phyloP scores from a whole-genome alignment of 2,329 filamentous ascomycete species.

The Cordyceps tenuipes region DNA sequence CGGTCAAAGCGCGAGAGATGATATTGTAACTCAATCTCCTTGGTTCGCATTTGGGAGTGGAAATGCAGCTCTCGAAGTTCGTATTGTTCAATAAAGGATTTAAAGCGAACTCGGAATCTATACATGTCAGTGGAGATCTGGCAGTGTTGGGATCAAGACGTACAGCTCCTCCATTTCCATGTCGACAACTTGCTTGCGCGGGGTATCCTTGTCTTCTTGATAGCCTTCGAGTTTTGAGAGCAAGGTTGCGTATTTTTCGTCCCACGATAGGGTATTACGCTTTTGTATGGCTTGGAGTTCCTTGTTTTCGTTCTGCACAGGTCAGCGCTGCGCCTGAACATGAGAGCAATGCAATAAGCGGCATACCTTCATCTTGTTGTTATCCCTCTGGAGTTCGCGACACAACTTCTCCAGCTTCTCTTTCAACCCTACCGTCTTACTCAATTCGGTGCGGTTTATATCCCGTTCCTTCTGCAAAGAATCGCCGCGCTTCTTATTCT shows the following conservation, averaged over 20 bases:
- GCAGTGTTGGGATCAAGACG: conserved; percentile 24
- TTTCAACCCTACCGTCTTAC: conserved; percentile 82
- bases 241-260: conserved; percentile 73
- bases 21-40: conserved; percentile 91
- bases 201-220: conserved; percentile 77
- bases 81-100: conserved; percentile 93
- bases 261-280: conserved; percentile 71
- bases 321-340: conserved; percentile 17
- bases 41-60: conserved; percentile 81
- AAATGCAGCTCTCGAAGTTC: conserved; percentile 93
- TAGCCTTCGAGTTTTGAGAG: conserved; percentile 81
- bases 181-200: conserved; percentile 71
- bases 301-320: conserved; percentile 74
- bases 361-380: conserved; percentile 91
- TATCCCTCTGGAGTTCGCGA: conserved; percentile 88
- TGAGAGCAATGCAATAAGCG: not conserved
- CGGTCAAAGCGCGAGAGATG: conserved; percentile 83
- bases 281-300: conserved; percentile 81
- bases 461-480: conserved; percentile 96
- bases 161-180: conserved; percentile 86
- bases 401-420: conserved; percentile 97
- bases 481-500: conserved; percentile 92
- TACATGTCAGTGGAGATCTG: conserved; percentile 14
- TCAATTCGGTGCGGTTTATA: conserved; percentile 75
- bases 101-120: conserved; percentile 79